Evolutionary conservation across 2,329 filamentous ascomycete species (phyloP).

Genomic region (Microcera coccophila): DNA sequence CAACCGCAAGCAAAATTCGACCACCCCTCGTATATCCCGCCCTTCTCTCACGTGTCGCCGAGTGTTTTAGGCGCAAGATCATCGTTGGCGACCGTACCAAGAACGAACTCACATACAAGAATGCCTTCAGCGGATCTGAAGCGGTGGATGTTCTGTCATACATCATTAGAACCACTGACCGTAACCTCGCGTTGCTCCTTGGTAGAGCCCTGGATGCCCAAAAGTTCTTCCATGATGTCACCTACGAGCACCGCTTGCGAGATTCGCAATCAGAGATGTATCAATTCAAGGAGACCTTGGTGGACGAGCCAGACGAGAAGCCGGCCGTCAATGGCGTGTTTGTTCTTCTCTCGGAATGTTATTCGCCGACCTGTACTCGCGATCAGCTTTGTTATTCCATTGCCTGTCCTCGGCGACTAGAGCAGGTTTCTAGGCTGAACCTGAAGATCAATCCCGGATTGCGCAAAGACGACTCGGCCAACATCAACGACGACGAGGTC

Average conservation of each 20-base stretch:
- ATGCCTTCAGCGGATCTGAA: conserved; percentile 91
- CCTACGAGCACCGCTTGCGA: conserved; percentile 90
- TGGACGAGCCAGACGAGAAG: conserved; percentile 75
- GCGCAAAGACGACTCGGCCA: conserved; percentile 57
- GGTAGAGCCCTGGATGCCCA: conserved; percentile 92
- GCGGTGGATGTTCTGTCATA: conserved; percentile 93
- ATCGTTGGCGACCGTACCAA: conserved; percentile 84
- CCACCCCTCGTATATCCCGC: conserved; percentile 92
- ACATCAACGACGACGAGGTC: conserved; percentile 70
- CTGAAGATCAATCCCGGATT: conserved; percentile 88
- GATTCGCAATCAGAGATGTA: conserved; percentile 95
- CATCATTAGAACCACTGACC: conserved; percentile 94
- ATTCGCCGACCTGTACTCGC: conserved; percentile 92
- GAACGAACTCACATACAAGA: conserved; percentile 95
- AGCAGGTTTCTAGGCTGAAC: conserved; percentile 92
- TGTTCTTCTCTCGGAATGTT: conserved; percentile 92
- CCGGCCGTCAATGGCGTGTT: conserved; percentile 87
- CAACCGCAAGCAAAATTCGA: conserved; percentile 56
- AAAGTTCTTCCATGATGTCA: conserved; percentile 99
- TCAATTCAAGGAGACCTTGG: conserved; percentile 89
- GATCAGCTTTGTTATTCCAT: conserved; percentile 98
- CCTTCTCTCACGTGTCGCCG: conserved; percentile 84
- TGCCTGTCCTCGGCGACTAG: conserved; percentile 85
- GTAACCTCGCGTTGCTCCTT: conserved; percentile 85
- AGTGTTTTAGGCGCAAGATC: conserved; percentile 88